Conservation (phyloP, 2,329 filamentous ascomycete genomes). For the Colletotrichum nymphaeae region DNA sequence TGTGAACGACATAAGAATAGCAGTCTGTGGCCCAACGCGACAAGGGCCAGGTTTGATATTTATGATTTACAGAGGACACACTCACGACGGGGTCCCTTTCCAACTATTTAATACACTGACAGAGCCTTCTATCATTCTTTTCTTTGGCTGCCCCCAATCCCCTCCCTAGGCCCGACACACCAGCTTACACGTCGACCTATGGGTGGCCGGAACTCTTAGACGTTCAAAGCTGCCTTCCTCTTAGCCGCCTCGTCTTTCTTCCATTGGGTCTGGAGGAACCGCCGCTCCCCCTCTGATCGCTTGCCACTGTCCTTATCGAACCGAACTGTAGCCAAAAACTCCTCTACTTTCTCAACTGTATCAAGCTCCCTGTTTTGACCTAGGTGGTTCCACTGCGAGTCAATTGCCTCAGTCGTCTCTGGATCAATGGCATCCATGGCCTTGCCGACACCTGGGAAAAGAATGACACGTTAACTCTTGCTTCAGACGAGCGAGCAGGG, state of each 20-base stretch:
- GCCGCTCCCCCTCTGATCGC: constrained; percentile 23
- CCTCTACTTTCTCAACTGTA: constrained; percentile 66
- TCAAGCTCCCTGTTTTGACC: constrained; percentile 62
- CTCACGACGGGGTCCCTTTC: background rate
- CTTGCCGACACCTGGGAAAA: constrained; percentile 59
- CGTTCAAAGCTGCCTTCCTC: constrained; percentile 4
- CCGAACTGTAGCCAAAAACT: constrained; percentile 65
- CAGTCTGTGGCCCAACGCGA: background rate
- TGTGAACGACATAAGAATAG: background rate
- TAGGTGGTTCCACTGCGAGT: constrained; percentile 66
- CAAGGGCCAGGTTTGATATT: background rate
- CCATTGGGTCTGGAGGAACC: constrained; percentile 19
- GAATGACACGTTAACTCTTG: constrained; percentile 25
- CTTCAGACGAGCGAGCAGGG: background rate
- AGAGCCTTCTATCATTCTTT: background rate
- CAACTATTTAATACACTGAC: constrained; percentile 15
- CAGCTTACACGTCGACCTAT: background rate
- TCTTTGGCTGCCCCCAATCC: background rate
- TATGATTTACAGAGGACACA: background rate
- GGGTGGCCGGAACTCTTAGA: background rate
- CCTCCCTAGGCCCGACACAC: background rate
- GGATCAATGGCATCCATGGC: constrained; percentile 62
- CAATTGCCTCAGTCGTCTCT: constrained; percentile 54
- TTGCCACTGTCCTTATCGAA: constrained; percentile 46
- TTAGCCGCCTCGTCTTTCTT: constrained; percentile 12